Evolutionary conservation across 1,284 basidiomycete genomes (phyloP).

Genomic region (Cystodermella granulosa): DNA sequence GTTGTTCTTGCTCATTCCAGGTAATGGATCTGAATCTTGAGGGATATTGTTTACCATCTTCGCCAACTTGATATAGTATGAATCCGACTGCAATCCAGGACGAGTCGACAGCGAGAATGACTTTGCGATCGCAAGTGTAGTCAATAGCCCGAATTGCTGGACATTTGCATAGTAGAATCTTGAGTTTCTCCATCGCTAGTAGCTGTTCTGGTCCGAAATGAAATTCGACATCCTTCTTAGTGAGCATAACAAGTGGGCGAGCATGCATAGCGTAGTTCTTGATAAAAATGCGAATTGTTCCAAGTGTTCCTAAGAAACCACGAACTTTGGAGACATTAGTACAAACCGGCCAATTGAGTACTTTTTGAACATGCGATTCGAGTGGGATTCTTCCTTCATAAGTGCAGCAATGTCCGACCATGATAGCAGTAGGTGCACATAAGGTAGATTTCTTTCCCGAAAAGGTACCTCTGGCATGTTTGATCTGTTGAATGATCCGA

Average conservation of each 20-base stretch:
- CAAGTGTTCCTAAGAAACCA: conserved; percentile 15
- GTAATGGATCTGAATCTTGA: conserved; percentile 36
- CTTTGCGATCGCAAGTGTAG: conserved; percentile 17
- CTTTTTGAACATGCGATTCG: conserved; percentile 7
- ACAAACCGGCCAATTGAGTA: conserved; percentile 10
- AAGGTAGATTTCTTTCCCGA: conserved; percentile 21
- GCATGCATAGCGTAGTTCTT: conserved; percentile 17
- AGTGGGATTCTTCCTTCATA: conserved; percentile 16
- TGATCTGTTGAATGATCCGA: conserved; percentile 19
- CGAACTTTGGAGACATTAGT: conserved; percentile 9
- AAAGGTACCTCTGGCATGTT: conserved; percentile 16
- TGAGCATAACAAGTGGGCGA: conserved; percentile 26
- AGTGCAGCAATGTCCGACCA: conserved; percentile 19
- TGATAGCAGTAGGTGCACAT: conserved; percentile 11
- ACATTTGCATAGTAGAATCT: conserved; percentile 19
- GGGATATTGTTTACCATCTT: conserved; percentile 13
- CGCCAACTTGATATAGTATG: conserved; percentile 11
- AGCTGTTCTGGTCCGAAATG: conserved; percentile 21
- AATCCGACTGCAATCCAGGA: conserved; percentile 35
- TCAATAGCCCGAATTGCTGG: conserved; percentile 31
- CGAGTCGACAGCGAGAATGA: conserved; percentile 34
- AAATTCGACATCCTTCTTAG: conserved; percentile 23
- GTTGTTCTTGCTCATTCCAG: conserved; percentile 32
- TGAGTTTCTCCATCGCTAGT: conserved; percentile 28
- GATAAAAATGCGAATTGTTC: conserved; percentile 22